A percentile compares a stretch with the other conserved stretches of the same genome.
Evolutionary conservation across 176 grass and related monocot genomes (phyloP).

Genomic region (Triticum dicoccoides): DNA sequence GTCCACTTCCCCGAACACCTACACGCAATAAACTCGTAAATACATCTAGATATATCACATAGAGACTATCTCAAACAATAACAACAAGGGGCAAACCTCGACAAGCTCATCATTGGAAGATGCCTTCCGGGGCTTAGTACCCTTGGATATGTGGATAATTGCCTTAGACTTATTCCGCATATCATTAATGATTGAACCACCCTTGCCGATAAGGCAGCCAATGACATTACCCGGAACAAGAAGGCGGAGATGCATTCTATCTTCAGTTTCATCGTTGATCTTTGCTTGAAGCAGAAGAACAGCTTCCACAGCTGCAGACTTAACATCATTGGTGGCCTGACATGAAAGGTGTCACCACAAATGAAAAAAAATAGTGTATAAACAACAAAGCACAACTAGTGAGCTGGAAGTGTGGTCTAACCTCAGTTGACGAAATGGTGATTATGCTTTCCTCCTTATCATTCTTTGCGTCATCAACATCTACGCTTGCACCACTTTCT

Average conservation of each 20-base stretch:
- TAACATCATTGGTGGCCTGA: conserved; percentile 84
- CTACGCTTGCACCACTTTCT: conserved; percentile 73
- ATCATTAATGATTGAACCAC: conserved; percentile 87
- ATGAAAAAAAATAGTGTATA: conserved; percentile 18
- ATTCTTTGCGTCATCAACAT: conserved; percentile 88
- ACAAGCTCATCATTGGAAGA: conserved; percentile 85
- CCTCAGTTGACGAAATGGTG: conserved; percentile 78
- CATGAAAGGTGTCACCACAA: conserved; percentile 20
- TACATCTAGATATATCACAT: not conserved
- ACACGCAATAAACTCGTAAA: conserved; percentile 3
- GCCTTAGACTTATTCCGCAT: conserved; percentile 87
- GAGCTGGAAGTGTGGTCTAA: conserved; percentile 29
- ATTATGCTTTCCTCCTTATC: conserved; percentile 81
- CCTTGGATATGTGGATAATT: conserved; percentile 87
- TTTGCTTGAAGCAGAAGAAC: conserved; percentile 90
- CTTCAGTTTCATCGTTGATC: conserved; percentile 68
- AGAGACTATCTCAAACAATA: conserved; percentile 6
- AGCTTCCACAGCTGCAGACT: conserved; percentile 94
- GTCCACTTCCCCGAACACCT: conserved; percentile 86
- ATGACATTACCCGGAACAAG: conserved; percentile 77
- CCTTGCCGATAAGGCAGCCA: conserved; percentile 97
- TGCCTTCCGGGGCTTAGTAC: conserved; percentile 63
- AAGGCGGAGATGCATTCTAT: conserved; percentile 68
- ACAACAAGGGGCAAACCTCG: conserved; percentile 49
- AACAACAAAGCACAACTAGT: conserved; percentile 2